phyloP scores from a whole-genome alignment of 768 basidiomycete genomes.

The Tylopilus intermedius region DNA sequence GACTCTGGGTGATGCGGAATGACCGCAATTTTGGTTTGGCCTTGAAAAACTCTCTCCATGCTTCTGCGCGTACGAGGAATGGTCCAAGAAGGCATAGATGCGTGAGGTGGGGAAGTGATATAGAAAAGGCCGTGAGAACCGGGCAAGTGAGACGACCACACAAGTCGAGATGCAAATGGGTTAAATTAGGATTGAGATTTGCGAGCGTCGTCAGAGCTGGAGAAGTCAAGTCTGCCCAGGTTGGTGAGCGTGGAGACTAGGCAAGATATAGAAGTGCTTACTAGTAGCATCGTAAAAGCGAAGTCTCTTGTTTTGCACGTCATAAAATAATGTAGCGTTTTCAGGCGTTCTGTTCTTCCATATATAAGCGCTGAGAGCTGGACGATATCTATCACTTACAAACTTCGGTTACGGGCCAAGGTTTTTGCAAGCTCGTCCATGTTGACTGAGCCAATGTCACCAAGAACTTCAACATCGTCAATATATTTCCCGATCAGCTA shows the following conservation, averaged over 20 bases:
- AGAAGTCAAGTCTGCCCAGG: conserved; percentile 57
- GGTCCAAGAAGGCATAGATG: conserved; percentile 82
- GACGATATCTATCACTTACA: conserved; percentile 48
- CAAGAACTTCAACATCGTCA: conserved; percentile 82
- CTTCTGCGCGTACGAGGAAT: conserved; percentile 69
- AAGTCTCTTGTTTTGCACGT: conserved; percentile 58
- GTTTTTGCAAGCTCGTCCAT: conserved; percentile 81
- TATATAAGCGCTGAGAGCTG: not conserved
- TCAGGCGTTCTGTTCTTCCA: conserved; percentile 54
- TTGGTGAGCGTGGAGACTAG: conserved; percentile 1
- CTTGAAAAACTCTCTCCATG: conserved; percentile 74
- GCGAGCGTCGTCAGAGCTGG: conserved; percentile 66
- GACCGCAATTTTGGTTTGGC: conserved; percentile 57
- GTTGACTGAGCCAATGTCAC: conserved; percentile 82
- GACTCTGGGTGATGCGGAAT: conserved; percentile 81
- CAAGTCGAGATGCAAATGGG: conserved; percentile 71
- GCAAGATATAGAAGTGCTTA: conserved; percentile 35
- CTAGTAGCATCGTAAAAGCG: conserved; percentile 87
- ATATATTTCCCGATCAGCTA: conserved; percentile 84
- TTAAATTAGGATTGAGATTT: conserved; percentile 80
- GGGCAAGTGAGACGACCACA: conserved; percentile 77
- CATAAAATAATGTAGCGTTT: conserved; percentile 84
- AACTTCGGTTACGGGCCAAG: conserved; percentile 70
- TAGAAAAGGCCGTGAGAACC: conserved; percentile 55
- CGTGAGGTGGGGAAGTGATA: conserved; percentile 58